phyloP scores from a whole-genome alignment of 2,329 filamentous ascomycete species.

The Fusarium praegraminearum region DNA sequence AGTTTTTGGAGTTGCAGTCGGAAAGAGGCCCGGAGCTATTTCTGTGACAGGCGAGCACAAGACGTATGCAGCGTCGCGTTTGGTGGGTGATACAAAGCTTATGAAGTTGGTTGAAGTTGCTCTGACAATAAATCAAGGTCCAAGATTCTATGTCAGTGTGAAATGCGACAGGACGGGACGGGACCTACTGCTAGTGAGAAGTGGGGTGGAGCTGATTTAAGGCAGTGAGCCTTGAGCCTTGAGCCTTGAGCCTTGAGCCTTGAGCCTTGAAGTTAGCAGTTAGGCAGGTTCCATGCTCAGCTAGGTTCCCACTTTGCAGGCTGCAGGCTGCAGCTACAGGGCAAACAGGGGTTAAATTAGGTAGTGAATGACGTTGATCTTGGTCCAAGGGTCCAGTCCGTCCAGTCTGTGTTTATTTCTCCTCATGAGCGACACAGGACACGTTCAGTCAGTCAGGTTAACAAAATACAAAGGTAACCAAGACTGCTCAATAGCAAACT shows the following conservation, averaged over 20 bases:
- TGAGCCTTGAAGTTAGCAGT: not conserved
- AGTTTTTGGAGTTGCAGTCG: too few species aligned
- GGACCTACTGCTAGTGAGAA: not conserved
- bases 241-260: not conserved
- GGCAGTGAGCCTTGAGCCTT: not conserved
- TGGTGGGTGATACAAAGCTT: not conserved
- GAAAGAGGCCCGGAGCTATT: not conserved
- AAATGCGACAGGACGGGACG: conserved; percentile 6
- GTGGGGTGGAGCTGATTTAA: conserved; percentile 12
- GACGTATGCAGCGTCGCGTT: not conserved
- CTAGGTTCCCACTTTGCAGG: conserved; percentile 18
- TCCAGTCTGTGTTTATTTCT: not conserved
- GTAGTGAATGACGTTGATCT: conserved; percentile 26
- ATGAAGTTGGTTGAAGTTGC: not conserved
- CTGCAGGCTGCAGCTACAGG: conserved; percentile 19
- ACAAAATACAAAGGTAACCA: too few species aligned
- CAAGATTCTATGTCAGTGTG: conserved; percentile 15
- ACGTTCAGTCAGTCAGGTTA: too few species aligned
- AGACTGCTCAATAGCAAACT: too few species aligned
- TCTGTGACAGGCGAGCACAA: not conserved
- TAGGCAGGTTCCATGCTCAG: not conserved
- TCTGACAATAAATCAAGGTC: not conserved
- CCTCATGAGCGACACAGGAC: too few species aligned
- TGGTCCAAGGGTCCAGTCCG: not conserved
- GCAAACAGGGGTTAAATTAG: conserved; percentile 1